phyloP scores from a whole-genome alignment of 148 eudicot genomes.

The Mesembryanthemum crystallinum region DNA sequence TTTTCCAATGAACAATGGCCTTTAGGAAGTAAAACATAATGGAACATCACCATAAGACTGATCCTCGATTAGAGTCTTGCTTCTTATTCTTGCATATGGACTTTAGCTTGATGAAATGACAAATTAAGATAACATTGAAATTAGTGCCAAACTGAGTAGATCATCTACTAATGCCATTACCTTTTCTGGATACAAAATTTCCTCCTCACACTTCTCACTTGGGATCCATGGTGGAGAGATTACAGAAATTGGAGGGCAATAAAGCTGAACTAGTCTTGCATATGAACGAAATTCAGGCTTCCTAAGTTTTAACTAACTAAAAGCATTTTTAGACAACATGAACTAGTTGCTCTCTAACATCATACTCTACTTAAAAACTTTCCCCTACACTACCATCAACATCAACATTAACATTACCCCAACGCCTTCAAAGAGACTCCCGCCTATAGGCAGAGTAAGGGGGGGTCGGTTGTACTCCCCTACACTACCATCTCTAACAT shows the following conservation, averaged over 20 bases:
- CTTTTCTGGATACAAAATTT: background rate
- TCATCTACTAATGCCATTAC: background rate
- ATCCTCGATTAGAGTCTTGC: too few relatives aligned
- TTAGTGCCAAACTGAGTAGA: constrained; percentile 4
- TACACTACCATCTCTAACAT: constrained; percentile 24
- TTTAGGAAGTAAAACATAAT: too few relatives aligned
- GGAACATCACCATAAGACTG: too few relatives aligned
- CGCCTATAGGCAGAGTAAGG: too few relatives aligned
- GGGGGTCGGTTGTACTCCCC: too few relatives aligned
- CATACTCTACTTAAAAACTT: background rate
- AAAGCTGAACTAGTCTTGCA: constrained; percentile 3
- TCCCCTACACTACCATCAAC: constrained; percentile 17
- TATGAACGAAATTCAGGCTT: background rate
- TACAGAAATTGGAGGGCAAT: background rate
- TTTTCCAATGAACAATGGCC: too few relatives aligned
- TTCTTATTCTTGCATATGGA: too few relatives aligned
- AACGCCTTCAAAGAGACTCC: too few relatives aligned
- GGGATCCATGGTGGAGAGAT: background rate
- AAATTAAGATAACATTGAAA: background rate
- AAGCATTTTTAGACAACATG: background rate
- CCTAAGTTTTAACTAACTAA: background rate
- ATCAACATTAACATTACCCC: too few relatives aligned
- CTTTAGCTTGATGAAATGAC: too few relatives aligned
- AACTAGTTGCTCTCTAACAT: too few relatives aligned
- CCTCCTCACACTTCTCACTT: background rate